Percentiles rank a stretch among this genome's conserved stretches.
Conservation (phyloP, 2,329 filamentous ascomycete genomes). For the Colletotrichum sublineola region DNA sequence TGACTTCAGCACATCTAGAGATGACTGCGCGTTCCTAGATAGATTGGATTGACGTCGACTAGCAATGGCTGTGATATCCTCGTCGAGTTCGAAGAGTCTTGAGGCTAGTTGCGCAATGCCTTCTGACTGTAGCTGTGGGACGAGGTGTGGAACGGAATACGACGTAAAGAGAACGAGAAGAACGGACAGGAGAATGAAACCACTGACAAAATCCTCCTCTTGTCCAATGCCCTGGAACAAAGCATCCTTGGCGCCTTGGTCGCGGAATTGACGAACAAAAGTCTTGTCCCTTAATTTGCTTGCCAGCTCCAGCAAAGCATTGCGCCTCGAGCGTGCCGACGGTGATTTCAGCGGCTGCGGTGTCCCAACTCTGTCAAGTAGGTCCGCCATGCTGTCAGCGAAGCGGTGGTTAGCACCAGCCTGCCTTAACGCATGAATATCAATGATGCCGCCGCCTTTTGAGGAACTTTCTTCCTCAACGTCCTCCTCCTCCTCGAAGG, state of each 20-base stretch:
- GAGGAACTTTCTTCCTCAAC: constrained; percentile 55
- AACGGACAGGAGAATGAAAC: constrained; percentile 74
- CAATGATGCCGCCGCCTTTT: constrained; percentile 66
- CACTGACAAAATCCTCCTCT: constrained; percentile 72
- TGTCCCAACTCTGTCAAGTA: constrained; percentile 70
- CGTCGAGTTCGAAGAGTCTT: constrained; percentile 64
- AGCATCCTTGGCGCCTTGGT: constrained; percentile 78
- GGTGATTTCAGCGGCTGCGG: constrained; percentile 60
- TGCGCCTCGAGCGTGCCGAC: constrained; percentile 66
- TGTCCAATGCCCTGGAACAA: constrained; percentile 73
- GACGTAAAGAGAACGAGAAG: constrained; percentile 73
- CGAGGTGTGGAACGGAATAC: constrained; percentile 70
- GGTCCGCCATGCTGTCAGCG: constrained; percentile 74
- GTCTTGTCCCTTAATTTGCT: constrained; percentile 71
- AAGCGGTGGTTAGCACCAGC: constrained; percentile 76
- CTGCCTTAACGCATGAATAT: constrained; percentile 75
- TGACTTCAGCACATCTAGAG: constrained; percentile 67
- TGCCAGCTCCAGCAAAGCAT: constrained; percentile 71
- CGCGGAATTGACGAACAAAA: constrained; percentile 78
- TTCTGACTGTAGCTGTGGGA: constrained; percentile 68
- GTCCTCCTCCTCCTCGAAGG: constrained; percentile 59
- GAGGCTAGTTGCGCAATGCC: constrained; percentile 68
- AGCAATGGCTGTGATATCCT: constrained; percentile 71
- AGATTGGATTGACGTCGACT: constrained; percentile 77
- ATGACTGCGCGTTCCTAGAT: constrained; percentile 72